phyloP scores from a whole-genome alignment of 2,329 filamentous ascomycete species.

The Beauveria australis region DNA sequence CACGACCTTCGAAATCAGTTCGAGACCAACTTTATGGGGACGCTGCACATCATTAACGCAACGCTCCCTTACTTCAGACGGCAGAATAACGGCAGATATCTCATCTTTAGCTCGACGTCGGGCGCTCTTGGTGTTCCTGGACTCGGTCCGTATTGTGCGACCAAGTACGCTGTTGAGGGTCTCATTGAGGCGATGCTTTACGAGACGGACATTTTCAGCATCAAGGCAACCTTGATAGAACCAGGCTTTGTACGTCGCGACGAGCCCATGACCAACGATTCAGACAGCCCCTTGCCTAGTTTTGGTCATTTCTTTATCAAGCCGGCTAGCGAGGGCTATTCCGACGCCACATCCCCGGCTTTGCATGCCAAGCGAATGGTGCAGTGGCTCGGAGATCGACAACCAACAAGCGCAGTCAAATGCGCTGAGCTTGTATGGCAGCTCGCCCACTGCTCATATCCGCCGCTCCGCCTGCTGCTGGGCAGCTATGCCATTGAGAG shows the following conservation, averaged over 20 bases:
- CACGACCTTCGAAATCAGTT: slow-evolving; percentile 93
- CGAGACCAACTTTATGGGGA: slow-evolving; percentile 96
- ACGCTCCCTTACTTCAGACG: slow-evolving; percentile 81
- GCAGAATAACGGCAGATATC: slow-evolving; percentile 68
- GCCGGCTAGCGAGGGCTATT: slow-evolving; percentile 73
- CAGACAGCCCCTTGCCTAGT: slow-evolving; percentile 55
- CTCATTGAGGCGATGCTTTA: slow-evolving; percentile 95
- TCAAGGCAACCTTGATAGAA: slow-evolving; percentile 89
- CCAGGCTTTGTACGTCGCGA: slow-evolving; percentile 83
- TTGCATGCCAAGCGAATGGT: slow-evolving; percentile 85
- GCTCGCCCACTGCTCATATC: slow-evolving; percentile 88
- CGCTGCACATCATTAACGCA: slow-evolving; percentile 83
- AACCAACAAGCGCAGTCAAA: slow-evolving; percentile 87
- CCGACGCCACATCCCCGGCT: slow-evolving; percentile 68
- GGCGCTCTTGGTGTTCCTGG: slow-evolving; percentile 92
- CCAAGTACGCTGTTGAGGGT: slow-evolving; percentile 94
- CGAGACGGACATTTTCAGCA: slow-evolving; percentile 83
- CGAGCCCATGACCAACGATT: slow-evolving; percentile 50
- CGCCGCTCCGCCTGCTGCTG: slow-evolving; percentile 75
- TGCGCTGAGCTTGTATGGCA: slow-evolving; percentile 93
- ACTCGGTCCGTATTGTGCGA: slow-evolving; percentile 88
- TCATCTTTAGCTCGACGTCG: slow-evolving; percentile 90
- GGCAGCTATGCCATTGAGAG: slow-evolving; percentile 95
- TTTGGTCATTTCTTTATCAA: slow-evolving; percentile 94
- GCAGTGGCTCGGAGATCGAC: slow-evolving; percentile 87